These are phyloP conservation scores for Filosporella fistucella DNA, from an alignment of 495 filamentous ascomycete species.

Conservation along the genomic window DNA sequence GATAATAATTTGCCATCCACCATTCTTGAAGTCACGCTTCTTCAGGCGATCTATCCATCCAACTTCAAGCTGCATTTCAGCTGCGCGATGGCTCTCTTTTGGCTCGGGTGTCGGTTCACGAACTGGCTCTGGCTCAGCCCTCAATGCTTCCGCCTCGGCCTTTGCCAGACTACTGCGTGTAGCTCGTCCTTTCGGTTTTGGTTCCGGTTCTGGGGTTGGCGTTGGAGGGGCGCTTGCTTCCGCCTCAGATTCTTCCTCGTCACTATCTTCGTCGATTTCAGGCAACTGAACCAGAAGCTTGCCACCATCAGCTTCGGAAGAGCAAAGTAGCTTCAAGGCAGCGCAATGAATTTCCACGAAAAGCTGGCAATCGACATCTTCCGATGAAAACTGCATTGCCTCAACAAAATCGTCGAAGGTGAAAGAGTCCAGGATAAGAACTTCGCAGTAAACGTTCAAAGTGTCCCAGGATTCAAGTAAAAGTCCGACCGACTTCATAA, in stretches of 20 bases:
- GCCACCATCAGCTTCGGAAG: constrained; percentile 67
- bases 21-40: constrained; percentile 81
- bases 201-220: constrained; percentile 59
- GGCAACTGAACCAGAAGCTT: constrained; percentile 75
- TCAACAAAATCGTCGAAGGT: constrained; percentile 96
- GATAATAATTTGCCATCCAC: constrained; percentile 88
- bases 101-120: constrained; percentile 31
- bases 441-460: constrained; percentile 91
- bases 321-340: constrained; percentile 81
- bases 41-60: constrained; percentile 81
- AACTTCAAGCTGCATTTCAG: constrained; percentile 67
- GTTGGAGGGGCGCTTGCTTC: constrained; percentile 48
- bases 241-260: constrained; percentile 57
- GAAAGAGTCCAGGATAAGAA: constrained; percentile 91
- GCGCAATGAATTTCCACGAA: constrained; percentile 91
- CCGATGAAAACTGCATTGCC: constrained; percentile 73
- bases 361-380: constrained; percentile 78
- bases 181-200: constrained; percentile 60
- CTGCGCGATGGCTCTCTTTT: constrained; percentile 58
- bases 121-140: constrained; percentile 46
- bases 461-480: constrained; percentile 93
- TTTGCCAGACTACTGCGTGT: constrained; percentile 84
- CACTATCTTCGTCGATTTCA: constrained; percentile 64
- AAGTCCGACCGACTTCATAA: constrained; percentile 73
- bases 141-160: constrained; percentile 62